These are phyloP conservation scores for Candida glucosophila DNA, from an alignment of 1,139 yeast species.

Conservation along the genomic window DNA sequence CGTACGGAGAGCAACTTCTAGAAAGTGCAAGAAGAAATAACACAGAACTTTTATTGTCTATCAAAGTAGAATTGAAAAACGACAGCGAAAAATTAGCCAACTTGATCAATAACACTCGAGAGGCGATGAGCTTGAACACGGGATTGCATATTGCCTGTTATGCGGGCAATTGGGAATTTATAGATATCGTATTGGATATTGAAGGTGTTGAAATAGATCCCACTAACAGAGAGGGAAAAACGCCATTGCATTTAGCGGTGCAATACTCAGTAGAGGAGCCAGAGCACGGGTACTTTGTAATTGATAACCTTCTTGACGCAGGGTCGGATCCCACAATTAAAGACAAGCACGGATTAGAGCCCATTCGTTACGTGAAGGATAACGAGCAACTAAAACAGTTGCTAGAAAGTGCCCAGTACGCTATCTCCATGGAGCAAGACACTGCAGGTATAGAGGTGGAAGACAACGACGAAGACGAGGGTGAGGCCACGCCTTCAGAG, in stretches of 20 bases:
- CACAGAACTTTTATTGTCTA: conserved; percentile 57
- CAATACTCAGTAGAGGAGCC: conserved; percentile 69
- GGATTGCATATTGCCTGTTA: conserved; percentile 77
- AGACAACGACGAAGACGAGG: conserved; percentile 16
- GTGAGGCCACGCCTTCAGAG: conserved; percentile 29
- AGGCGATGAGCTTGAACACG: conserved; percentile 70
- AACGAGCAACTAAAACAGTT: conserved; percentile 47
- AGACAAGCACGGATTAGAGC: conserved; percentile 46
- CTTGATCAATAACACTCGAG: conserved; percentile 62
- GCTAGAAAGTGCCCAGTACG: conserved; percentile 78
- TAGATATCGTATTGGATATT: conserved; percentile 74
- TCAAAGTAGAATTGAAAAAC: conserved; percentile 39
- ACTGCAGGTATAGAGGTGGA: conserved; percentile 19
- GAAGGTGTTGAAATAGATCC: conserved; percentile 93
- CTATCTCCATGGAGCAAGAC: conserved; percentile 35
- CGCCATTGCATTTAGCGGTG: conserved; percentile 86
- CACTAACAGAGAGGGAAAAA: conserved; percentile 65
- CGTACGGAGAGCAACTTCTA: conserved; percentile 67
- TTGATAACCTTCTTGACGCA: conserved; percentile 80
- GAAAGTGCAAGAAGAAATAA: conserved; percentile 89
- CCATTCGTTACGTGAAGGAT: conserved; percentile 60
- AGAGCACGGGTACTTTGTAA: conserved; percentile 74
- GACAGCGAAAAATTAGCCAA: conserved; percentile 43
- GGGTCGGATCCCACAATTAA: conserved; percentile 72
- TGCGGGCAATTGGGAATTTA: conserved; percentile 78